These are phyloP conservation scores for Xylaria flabelliformis DNA, from an alignment of 495 filamentous ascomycete genomes.

Conservation along the genomic window DNA sequence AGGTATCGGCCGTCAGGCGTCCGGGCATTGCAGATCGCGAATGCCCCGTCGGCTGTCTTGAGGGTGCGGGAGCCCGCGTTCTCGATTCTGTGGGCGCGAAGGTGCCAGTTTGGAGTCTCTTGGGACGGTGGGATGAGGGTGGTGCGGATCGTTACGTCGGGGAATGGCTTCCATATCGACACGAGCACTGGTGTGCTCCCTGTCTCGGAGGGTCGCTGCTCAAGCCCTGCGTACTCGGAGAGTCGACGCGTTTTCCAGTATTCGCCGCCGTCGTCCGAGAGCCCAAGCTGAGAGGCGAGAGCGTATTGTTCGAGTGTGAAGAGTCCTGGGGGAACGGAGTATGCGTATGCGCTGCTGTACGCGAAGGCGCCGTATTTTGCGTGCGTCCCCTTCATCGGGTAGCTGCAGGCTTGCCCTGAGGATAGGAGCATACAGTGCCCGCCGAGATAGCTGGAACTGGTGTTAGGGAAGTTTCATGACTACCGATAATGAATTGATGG, in stretches of 20 bases:
- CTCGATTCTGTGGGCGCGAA: slow-evolving; percentile 65
- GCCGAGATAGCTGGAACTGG: slow-evolving; percentile 53
- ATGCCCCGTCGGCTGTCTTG: slow-evolving; percentile 72
- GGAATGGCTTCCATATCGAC: slow-evolving; percentile 70
- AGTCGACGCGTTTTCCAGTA: slow-evolving; percentile 76
- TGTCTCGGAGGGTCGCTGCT: slow-evolving; percentile 46
- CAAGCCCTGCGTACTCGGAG: slow-evolving; percentile 63
- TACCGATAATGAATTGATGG: not conserved
- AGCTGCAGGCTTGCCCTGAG: slow-evolving; percentile 78
- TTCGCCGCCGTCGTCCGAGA: slow-evolving; percentile 80
- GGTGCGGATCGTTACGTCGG: slow-evolving; percentile 68
- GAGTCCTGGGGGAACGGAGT: slow-evolving; percentile 76
- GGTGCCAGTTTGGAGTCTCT: slow-evolving; percentile 67
- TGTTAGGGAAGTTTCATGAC: not conserved
- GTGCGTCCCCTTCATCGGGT: slow-evolving; percentile 78
- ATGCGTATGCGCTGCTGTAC: slow-evolving; percentile 75
- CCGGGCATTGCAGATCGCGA: slow-evolving; percentile 70
- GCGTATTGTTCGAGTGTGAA: slow-evolving; percentile 79
- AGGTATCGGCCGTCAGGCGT: slow-evolving; percentile 64
- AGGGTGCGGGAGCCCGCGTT: slow-evolving; percentile 60
- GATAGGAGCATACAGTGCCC: slow-evolving; percentile 76
- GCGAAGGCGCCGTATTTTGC: slow-evolving; percentile 84
- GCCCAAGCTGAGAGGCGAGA: slow-evolving; percentile 73
- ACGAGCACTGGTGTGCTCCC: slow-evolving; percentile 59
- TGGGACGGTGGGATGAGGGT: slow-evolving; percentile 66